Evolutionary conservation across 768 basidiomycete genomes (phyloP).

Genomic region (Termitomyces sp.): DNA sequence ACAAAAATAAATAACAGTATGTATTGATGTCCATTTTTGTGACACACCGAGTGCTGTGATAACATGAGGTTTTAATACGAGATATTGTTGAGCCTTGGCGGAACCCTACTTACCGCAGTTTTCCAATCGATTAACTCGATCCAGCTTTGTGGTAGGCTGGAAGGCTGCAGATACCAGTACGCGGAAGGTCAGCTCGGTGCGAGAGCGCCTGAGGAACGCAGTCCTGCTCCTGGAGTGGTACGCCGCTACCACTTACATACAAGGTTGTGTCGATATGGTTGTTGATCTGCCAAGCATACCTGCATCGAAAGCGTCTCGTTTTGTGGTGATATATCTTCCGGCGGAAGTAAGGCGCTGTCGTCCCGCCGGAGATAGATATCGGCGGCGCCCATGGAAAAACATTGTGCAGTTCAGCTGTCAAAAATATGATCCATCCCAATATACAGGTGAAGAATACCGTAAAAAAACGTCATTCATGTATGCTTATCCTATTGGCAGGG

Average conservation of each 20-base stretch:
- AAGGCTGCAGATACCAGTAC: background rate
- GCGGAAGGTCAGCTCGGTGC: background rate
- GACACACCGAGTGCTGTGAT: background rate
- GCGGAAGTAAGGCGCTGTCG: background rate
- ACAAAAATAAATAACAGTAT: background rate
- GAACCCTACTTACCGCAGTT: no score
- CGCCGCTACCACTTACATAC: background rate
- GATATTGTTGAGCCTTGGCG: background rate
- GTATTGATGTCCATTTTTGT: background rate
- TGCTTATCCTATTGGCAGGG: no score
- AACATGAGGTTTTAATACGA: background rate
- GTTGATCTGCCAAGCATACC: background rate
- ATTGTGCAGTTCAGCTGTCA: background rate
- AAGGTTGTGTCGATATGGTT: no score
- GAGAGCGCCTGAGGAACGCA: background rate
- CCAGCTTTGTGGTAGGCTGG: background rate
- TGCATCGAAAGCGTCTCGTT: no score
- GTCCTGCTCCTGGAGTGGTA: background rate
- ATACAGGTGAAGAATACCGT: background rate
- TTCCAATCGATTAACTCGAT: background rate
- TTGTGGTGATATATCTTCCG: background rate
- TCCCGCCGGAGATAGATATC: background rate
- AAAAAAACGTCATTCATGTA: no score
- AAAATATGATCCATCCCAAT: background rate
- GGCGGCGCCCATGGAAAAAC: background rate